Evolutionary conservation across 2,329 filamentous ascomycete genomes (phyloP).

Genomic region (Lasiodiplodia sp.): DNA sequence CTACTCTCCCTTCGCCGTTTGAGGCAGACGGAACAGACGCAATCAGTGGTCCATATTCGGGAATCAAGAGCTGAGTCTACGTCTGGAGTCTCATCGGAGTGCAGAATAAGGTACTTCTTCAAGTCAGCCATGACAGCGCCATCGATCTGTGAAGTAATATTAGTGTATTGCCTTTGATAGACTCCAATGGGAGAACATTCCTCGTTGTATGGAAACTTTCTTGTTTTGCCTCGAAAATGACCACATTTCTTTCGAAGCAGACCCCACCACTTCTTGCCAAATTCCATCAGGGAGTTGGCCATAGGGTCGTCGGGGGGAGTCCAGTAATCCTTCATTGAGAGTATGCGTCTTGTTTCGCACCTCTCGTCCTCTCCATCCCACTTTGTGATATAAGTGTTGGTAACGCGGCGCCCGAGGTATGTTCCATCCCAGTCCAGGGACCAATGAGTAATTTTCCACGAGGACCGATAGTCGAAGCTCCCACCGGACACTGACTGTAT

Average conservation of each 20-base stretch:
- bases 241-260: constrained; percentile 30
- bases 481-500: background rate
- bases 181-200: background rate
- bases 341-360: constrained; percentile 9
- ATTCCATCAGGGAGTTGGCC: background rate
- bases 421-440: constrained; percentile 4
- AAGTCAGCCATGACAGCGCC: constrained; percentile 31
- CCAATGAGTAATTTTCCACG: background rate
- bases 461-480: background rate
- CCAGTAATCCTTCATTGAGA: background rate
- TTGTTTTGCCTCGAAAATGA: constrained; percentile 29
- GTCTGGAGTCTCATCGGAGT: too few species aligned
- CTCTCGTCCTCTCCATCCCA: background rate
- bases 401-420: background rate
- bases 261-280: constrained; percentile 26
- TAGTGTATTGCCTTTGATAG: background rate
- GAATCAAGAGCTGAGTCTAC: too few species aligned
- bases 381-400: too few species aligned
- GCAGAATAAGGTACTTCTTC: constrained; percentile 20
- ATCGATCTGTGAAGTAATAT: background rate
- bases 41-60: background rate
- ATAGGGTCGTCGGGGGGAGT: background rate
- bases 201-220: constrained; percentile 30
- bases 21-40: constrained; percentile 22
- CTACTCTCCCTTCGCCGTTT: background rate